phyloP scores from a whole-genome alignment of 2,329 filamentous ascomycete genomes.

The Ceratocystis colombiana region DNA sequence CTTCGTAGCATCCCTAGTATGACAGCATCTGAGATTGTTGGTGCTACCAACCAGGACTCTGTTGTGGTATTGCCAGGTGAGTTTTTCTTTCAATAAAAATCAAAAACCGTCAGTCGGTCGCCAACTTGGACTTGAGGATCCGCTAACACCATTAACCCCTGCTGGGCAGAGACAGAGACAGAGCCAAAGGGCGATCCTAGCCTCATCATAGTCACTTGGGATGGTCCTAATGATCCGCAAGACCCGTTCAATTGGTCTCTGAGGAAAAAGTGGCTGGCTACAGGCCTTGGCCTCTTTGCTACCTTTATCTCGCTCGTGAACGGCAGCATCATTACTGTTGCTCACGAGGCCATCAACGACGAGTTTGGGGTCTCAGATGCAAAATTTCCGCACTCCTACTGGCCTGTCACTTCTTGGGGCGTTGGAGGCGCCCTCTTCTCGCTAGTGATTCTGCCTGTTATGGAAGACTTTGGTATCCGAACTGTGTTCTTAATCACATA shows the following conservation, averaged over 20 bases:
- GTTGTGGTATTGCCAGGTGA: conserved; percentile 1
- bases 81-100: not conserved
- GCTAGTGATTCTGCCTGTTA: conserved; percentile 35
- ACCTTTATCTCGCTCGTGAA: conserved; percentile 29
- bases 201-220: conserved; percentile 46
- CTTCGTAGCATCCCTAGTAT: not conserved
- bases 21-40: not conserved
- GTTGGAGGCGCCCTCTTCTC: conserved; percentile 36
- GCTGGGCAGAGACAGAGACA: conserved; percentile 4
- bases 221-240: conserved; percentile 45
- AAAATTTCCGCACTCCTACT: conserved; percentile 24
- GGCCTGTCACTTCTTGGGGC: conserved; percentile 28
- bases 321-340: conserved; percentile 24
- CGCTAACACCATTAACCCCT: not conserved
- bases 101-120: not conserved
- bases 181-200: conserved; percentile 16
- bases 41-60: conserved; percentile 11
- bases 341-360: conserved; percentile 26
- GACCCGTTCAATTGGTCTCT: conserved; percentile 62
- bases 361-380: conserved; percentile 27
- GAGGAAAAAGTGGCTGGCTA: conserved; percentile 34
- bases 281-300: conserved; percentile 32
- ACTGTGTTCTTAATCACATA: conserved; percentile 29
- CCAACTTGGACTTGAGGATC: not conserved
- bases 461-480: conserved; percentile 33